Percentiles rank a stretch among this genome's conserved stretches.
phyloP scores from a whole-genome alignment of 352 stramenopile species.

The Globisporangium apiculatum region DNA sequence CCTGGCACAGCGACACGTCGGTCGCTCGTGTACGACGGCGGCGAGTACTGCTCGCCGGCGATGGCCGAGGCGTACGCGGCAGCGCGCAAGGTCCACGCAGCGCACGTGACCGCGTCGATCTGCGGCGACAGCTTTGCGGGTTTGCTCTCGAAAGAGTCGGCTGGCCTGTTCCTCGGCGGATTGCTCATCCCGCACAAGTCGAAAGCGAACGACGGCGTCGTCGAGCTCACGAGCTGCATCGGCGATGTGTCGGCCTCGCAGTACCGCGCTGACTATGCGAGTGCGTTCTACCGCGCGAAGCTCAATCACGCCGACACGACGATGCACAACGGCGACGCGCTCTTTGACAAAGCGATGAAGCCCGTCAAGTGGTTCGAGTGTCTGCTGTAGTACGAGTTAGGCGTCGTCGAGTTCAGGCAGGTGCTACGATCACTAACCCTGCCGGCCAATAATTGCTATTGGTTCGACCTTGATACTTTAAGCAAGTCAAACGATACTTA shows the following conservation, averaged over 20 bases:
- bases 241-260: conserved; percentile 22
- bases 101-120: conserved; percentile 27
- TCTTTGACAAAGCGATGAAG: conserved; percentile 39
- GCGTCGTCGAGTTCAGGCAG: conserved; percentile 15
- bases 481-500: too few species aligned
- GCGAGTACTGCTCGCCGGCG: conserved; percentile 8
- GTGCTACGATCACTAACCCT: conserved; percentile 6
- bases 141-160: conserved; percentile 28
- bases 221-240: conserved; percentile 53
- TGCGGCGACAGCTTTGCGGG: conserved; percentile 35
- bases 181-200: conserved; percentile 15
- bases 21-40: conserved; percentile 22
- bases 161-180: conserved; percentile 15
- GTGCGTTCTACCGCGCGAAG: conserved; percentile 47
- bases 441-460: too few species aligned
- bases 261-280: conserved; percentile 32
- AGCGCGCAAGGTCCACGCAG: conserved; percentile 24
- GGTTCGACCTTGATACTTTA: too few species aligned
- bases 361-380: conserved; percentile 73
- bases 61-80: conserved; percentile 24
- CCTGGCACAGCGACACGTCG: conserved; percentile 3
- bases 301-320: conserved; percentile 66
- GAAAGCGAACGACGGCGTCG: conserved; percentile 17
- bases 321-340: conserved; percentile 51
- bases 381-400: background rate